Conservation (phyloP, 1,139 yeast genomes). For the Spencermartinsiella ligniputridi region DNA sequence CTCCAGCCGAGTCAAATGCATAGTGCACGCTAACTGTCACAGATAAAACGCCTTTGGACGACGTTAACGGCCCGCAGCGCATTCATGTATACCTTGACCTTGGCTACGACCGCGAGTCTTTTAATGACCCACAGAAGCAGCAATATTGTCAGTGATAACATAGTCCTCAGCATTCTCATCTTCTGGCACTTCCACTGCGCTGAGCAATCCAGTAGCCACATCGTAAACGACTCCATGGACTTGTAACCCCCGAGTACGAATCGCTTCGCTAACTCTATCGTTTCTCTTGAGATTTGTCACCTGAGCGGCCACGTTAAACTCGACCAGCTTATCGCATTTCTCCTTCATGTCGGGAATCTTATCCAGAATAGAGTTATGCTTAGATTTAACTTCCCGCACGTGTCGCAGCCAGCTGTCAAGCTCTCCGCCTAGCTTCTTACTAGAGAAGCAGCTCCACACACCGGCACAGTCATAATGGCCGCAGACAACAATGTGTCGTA, state of each 20-base stretch:
- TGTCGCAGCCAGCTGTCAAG: constrained; percentile 77
- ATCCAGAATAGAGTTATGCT: constrained; percentile 41
- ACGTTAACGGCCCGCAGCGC: too few species aligned
- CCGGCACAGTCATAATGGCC: constrained; percentile 99
- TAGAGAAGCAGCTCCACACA: constrained; percentile 76
- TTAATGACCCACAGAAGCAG: background rate
- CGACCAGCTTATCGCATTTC: constrained; percentile 64
- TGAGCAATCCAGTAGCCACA: constrained; percentile 64
- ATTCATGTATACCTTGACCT: too few species aligned
- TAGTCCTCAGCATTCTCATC: background rate
- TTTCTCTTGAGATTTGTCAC: constrained; percentile 56
- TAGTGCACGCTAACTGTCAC: too few species aligned
- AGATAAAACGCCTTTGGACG: too few species aligned
- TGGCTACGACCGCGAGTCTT: background rate
- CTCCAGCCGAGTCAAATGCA: too few species aligned
- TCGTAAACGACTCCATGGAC: constrained; percentile 89
- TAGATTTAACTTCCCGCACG: constrained; percentile 64
- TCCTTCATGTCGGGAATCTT: constrained; percentile 39
- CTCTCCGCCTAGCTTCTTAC: constrained; percentile 67
- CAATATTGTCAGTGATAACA: background rate
- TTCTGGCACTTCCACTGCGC: background rate
- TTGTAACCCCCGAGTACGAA: constrained; percentile 67
- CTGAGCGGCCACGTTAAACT: constrained; percentile 70
- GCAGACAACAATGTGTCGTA: constrained; percentile 78
- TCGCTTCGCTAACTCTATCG: constrained; percentile 70